Evolutionary conservation across 306 rosid genomes (phyloP), one percentile per base, ranked within the genome.

Genomic region (Trifolium dubium): DNA sequence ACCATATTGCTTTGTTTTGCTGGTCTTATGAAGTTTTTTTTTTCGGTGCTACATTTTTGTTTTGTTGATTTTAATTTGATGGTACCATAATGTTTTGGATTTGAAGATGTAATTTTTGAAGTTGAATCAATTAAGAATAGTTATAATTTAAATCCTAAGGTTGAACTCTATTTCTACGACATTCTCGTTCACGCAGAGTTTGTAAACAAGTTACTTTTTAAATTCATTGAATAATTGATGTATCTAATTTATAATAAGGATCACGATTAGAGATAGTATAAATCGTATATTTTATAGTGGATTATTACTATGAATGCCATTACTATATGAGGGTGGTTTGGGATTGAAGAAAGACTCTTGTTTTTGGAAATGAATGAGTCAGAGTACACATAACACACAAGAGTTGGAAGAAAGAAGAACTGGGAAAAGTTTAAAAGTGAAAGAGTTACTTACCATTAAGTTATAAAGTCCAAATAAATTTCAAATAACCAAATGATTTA

Each of bases 111-210:
- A 32, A 32, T 32, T 32, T 5, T 32, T 23, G 23, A n/a, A n/a
- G n/a, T 86, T 59, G 65, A 75, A 15, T 83, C 86, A 56, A 86
- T 86, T 13, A 72, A 39, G 59, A 50, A 43, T 50, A 44, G 46
- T 59, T 86, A 75, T 59, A 69, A 69, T 43, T 68, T 86, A 70
- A 75, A 64, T 40, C 86, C 82, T 15, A 80, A 64, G 73, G 81
- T 80, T 4, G 80, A 58, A 73, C 85, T 80, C 66, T 82, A 77
- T 75, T 72, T 80, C 23, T 77, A 82, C 83, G 87, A 82, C 66
- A 82, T 82, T 17, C 55, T 82, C 67, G 85, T 85, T 63, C 72
- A 80, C 60, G 88, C 85, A 44, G 83, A 81, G 67, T 64, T 76
- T 46, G 69, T 86, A 23, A 23, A 23, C 23, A 23, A 23, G 23